Evolutionary conservation across 768 basidiomycete species (phyloP).

Genomic region (Chalciporus sphaerocephalus): DNA sequence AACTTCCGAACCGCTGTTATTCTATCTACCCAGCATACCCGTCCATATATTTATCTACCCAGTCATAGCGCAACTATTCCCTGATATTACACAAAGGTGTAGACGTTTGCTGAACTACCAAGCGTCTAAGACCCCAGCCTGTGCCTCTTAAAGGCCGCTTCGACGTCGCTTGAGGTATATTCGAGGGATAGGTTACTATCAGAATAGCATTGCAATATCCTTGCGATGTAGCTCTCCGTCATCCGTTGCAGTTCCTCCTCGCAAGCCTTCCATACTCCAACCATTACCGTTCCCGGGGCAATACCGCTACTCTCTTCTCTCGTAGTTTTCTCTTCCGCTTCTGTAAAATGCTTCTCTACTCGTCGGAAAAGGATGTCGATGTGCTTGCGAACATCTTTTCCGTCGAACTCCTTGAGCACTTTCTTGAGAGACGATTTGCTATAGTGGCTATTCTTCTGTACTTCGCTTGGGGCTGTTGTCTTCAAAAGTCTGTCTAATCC

Average conservation of each 20-base stretch:
- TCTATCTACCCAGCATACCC: constrained; percentile 2
- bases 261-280: constrained; percentile 87
- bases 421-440: constrained; percentile 78
- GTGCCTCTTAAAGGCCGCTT: constrained; percentile 72
- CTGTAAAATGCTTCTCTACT: constrained; percentile 94
- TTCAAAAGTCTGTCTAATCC: constrained; percentile 84
- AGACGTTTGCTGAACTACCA: constrained; percentile 6
- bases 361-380: constrained; percentile 84
- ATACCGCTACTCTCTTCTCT: constrained; percentile 52
- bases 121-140: constrained; percentile 28
- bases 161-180: constrained; percentile 69
- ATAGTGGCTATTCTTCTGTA: constrained; percentile 70
- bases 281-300: constrained; percentile 61
- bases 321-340: constrained; percentile 64
- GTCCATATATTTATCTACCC: background rate
- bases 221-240: constrained; percentile 61
- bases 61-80: too few relatives aligned
- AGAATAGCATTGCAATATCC: constrained; percentile 75
- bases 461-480: constrained; percentile 72
- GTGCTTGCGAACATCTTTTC: constrained; percentile 87
- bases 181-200: constrained; percentile 72
- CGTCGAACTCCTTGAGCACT: constrained; percentile 75
- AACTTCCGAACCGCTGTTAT: constrained; percentile 15
- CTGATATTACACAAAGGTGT: constrained; percentile 4
- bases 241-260: constrained; percentile 78